Evolutionary conservation across 1,284 basidiomycete species (phyloP), one percentile per base, ranked within the genome.

Genomic region (Microbotryum violaceum): DNA sequence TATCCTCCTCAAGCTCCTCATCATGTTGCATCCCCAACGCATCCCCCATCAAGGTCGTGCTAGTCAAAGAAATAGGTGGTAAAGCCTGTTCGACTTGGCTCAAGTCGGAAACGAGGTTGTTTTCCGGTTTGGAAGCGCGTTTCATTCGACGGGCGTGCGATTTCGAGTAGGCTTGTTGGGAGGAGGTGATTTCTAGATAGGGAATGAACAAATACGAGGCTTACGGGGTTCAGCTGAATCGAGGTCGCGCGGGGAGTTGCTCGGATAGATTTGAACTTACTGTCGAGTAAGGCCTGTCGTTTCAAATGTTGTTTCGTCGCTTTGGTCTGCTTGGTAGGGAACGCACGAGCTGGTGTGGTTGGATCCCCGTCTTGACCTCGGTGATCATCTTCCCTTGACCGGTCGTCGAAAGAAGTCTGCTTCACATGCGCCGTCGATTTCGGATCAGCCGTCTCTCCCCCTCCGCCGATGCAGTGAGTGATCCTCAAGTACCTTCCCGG

Each of bases 61-160:
- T 29, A 20, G 56, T 47, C 20, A 2, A 10, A 21, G 48, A 49
- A 31, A 23, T 23, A n/a, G 44, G n/a, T n/a, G 58, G 77, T 62
- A 89, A 77, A 6, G 80, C 85, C 12, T 76, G 75, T 60, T 82
- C 78, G 53, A 90, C 80, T 21, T 84, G 82, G 23, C 75, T 73
- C 61, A 90, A 73, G 2, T 82, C 83, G 51, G 68, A 79, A 3
- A 81, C 83, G 50, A 91, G 76, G 72, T 87, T 66, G 45, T 68
- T 51, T 3, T 49, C 79, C 70, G 89, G 85, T 64, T 80, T 83
- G 49, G 80, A 82, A 70, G 83, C 87, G 60, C 83, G 83, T 70
- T 87, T 88, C 70, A 85, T 68, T 29, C 88, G 82, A 31, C 86
- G 82, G 37, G 77, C 77, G 71, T 88, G 85, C 7, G 85, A 87